Conservation (phyloP, 176 grass and related monocot species). For the Musa schizocarpa region DNA sequence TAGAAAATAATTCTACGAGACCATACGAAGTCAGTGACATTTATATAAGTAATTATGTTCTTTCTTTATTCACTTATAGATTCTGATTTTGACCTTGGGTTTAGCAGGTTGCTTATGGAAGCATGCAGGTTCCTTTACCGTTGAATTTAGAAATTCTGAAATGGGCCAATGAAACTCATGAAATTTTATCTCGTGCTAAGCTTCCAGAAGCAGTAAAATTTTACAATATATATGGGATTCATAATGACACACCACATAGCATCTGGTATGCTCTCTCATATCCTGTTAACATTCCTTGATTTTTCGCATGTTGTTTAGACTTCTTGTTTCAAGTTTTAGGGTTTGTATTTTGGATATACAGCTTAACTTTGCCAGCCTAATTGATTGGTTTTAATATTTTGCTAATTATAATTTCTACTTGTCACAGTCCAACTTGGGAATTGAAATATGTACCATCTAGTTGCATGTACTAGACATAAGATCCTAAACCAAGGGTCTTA, state of each 20-base stretch:
- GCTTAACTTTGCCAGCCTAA: not conserved
- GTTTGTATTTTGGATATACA: not conserved
- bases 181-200: slow-evolving; percentile 58
- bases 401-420: not conserved
- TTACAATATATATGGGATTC: slow-evolving; percentile 87
- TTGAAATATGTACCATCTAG: not conserved
- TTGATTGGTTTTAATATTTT: not conserved
- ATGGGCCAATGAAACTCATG: slow-evolving; percentile 87
- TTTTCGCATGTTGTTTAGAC: not conserved
- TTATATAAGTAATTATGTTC: not conserved
- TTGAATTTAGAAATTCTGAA: slow-evolving; percentile 70
- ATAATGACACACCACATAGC: slow-evolving; percentile 70
- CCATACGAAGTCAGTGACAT: not conserved
- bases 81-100: slow-evolving; percentile 1
- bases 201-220: slow-evolving; percentile 89
- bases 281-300: not conserved
- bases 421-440: too few species aligned
- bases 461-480: not conserved
- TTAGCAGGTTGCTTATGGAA: slow-evolving; percentile 55
- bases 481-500: not conserved
- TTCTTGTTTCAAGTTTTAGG: not conserved
- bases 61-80: not conserved
- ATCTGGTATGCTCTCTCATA: slow-evolving; percentile 46
- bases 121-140: slow-evolving; percentile 53
- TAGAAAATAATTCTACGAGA: too few species aligned